Conservation (phyloP, 2,329 filamentous ascomycete genomes). For the Karstenula rhodostoma region DNA sequence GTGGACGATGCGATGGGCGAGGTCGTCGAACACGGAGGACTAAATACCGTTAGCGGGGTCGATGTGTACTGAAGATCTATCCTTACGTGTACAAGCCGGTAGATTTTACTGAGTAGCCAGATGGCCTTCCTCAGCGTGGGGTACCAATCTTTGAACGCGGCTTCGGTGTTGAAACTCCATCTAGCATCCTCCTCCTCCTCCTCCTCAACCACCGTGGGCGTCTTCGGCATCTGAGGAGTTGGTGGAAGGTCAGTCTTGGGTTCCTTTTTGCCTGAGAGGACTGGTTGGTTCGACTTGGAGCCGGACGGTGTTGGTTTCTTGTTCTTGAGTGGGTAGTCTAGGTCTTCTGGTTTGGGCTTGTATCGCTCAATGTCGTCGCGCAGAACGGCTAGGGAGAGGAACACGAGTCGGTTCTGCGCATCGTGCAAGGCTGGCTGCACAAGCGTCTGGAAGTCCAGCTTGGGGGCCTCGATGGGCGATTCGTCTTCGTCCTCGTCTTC, state of each 20-base stretch:
- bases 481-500: slow-evolving; percentile 59
- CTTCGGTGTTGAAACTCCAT: slow-evolving; percentile 65
- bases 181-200: slow-evolving; percentile 60
- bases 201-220: slow-evolving; percentile 59
- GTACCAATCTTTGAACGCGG: slow-evolving; percentile 69
- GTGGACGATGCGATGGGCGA: slow-evolving; percentile 83
- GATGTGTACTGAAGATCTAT: not conserved
- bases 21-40: slow-evolving; percentile 74
- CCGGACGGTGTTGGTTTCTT: slow-evolving; percentile 53
- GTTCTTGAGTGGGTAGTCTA: slow-evolving; percentile 68
- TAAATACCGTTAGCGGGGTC: slow-evolving; percentile 37
- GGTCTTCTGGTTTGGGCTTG: slow-evolving; percentile 69
- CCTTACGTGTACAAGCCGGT: slow-evolving; percentile 71
- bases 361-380: slow-evolving; percentile 72
- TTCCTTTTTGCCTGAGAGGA: slow-evolving; percentile 62
- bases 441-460: slow-evolving; percentile 68
- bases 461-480: slow-evolving; percentile 59
- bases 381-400: slow-evolving; percentile 69
- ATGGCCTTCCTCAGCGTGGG: slow-evolving; percentile 72
- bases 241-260: slow-evolving; percentile 49
- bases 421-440: slow-evolving; percentile 73
- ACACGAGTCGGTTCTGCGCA: slow-evolving; percentile 71
- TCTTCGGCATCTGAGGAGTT: slow-evolving; percentile 55
- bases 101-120: slow-evolving; percentile 73
- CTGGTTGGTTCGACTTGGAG: slow-evolving; percentile 52